These are phyloP conservation scores for Plantago major DNA, from an alignment of 257 asterid species.

Conservation along the genomic window DNA sequence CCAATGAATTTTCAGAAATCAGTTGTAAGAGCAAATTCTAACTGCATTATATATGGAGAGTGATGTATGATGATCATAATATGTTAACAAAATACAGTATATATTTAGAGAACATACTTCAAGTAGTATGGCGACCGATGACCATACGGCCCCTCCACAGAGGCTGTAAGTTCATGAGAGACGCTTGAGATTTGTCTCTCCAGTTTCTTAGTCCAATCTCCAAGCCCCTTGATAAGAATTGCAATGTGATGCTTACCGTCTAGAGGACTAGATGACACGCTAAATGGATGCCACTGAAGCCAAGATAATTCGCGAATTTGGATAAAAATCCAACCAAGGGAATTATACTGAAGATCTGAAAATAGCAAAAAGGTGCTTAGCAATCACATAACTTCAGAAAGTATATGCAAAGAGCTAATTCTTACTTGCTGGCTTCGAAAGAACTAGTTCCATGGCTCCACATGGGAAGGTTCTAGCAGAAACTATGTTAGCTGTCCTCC, in stretches of 20 bases:
- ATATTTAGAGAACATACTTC: conserved; percentile 34
- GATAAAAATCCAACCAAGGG: conserved; percentile 76
- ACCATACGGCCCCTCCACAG: conserved; percentile 88
- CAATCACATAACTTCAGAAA: conserved; percentile 5
- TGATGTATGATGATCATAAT: neutral
- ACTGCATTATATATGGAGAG: no score
- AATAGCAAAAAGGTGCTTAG: neutral
- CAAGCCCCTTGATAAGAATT: conserved; percentile 64
- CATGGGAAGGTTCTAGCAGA: conserved; percentile 59
- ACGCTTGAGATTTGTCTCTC: conserved; percentile 24
- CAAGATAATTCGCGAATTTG: conserved; percentile 65
- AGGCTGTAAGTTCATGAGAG: conserved; percentile 46
- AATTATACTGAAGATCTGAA: conserved; percentile 63
- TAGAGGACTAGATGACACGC: conserved; percentile 72
- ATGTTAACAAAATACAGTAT: neutral
- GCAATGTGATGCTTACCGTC: conserved; percentile 55
- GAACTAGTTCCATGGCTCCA: conserved; percentile 71
- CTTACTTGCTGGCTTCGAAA: conserved; percentile 65
- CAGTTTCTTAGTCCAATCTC: conserved; percentile 51
- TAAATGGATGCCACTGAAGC: conserved; percentile 81
- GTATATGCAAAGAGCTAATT: neutral
- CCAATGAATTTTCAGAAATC: neutral
- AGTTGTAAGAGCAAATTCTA: no score
- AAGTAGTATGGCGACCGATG: conserved; percentile 79
- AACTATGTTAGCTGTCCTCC: conserved; percentile 48